These are phyloP conservation scores for Nectriaceae sp. DNA, from an alignment of 2,329 filamentous ascomycete genomes.

Conservation along the genomic window DNA sequence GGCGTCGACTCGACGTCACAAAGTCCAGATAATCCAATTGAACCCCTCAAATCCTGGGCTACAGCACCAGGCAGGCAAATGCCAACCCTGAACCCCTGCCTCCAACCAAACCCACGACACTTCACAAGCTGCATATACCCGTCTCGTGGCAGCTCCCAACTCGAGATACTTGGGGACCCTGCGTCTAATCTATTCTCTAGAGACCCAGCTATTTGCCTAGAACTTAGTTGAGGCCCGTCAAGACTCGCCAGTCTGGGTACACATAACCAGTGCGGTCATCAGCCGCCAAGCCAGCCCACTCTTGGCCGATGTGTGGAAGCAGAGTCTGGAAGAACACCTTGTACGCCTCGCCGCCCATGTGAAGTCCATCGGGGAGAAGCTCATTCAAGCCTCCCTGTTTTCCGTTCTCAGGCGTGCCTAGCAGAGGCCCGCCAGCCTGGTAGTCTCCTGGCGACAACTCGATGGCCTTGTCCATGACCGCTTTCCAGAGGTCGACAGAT, in stretches of 20 bases:
- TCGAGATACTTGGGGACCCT: no score
- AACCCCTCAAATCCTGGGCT: not conserved
- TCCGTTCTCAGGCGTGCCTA: conserved; percentile 53
- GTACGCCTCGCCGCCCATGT: conserved; percentile 57
- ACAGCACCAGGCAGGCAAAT: not conserved
- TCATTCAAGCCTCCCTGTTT: conserved; percentile 51
- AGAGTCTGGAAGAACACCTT: conserved; percentile 52
- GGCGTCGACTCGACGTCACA: not conserved
- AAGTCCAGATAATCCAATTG: not conserved
- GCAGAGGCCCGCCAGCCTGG: conserved; percentile 46
- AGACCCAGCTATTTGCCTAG: no score
- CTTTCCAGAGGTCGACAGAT: conserved; percentile 78
- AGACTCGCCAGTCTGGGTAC: conserved; percentile 50
- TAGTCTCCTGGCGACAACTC: conserved; percentile 59
- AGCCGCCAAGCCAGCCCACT: conserved; percentile 39
- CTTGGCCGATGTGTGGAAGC: conserved; percentile 48
- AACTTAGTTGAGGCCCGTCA: conserved; percentile 13
- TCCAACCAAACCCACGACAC: no score
- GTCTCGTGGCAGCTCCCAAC: not conserved
- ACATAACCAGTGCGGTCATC: conserved; percentile 43
- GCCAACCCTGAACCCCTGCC: not conserved
- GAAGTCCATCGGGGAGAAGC: conserved; percentile 59
- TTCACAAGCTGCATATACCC: not conserved
- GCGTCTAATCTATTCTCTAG: no score
- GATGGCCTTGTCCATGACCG: conserved; percentile 71